A percentile compares a stretch with the other conserved stretches of the same genome.
Evolutionary conservation across 768 basidiomycete genomes (phyloP).

Genomic region (Suillus subaureus): DNA sequence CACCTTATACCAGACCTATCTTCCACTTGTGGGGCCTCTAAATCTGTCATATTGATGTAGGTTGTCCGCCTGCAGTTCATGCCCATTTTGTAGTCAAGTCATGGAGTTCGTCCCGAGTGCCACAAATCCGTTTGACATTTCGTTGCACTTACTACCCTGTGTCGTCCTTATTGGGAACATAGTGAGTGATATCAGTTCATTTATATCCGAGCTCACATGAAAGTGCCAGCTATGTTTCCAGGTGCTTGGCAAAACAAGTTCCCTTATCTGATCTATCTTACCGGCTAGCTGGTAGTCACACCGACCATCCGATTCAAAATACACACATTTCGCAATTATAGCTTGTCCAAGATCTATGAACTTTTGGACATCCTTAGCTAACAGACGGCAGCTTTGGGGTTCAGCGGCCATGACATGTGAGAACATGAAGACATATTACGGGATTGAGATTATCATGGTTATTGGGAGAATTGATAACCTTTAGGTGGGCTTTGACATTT

Average conservation of each 20-base stretch:
- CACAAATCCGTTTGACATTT: background rate
- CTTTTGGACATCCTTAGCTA: background rate
- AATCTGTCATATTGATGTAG: background rate
- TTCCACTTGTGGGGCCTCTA: background rate
- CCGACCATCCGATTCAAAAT: background rate
- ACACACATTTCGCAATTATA: background rate
- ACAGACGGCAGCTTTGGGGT: no score
- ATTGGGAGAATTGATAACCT: background rate
- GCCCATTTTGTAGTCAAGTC: background rate
- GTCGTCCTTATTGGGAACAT: background rate
- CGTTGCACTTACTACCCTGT: background rate
- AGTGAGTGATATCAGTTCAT: background rate
- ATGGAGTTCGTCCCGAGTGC: background rate
- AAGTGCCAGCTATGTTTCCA: background rate
- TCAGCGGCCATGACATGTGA: background rate
- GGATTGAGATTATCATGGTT: background rate
- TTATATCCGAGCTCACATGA: background rate
- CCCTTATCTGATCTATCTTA: background rate
- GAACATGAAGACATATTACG: background rate
- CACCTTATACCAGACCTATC: background rate
- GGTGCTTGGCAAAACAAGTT: background rate
- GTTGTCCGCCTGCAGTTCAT: background rate
- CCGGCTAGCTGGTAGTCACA: background rate
- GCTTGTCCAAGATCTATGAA: background rate
- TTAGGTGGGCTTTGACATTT: constrained; percentile 1